phyloP scores from a whole-genome alignment of 208 protist species.

The Acanthamoeba healyi region DNA sequence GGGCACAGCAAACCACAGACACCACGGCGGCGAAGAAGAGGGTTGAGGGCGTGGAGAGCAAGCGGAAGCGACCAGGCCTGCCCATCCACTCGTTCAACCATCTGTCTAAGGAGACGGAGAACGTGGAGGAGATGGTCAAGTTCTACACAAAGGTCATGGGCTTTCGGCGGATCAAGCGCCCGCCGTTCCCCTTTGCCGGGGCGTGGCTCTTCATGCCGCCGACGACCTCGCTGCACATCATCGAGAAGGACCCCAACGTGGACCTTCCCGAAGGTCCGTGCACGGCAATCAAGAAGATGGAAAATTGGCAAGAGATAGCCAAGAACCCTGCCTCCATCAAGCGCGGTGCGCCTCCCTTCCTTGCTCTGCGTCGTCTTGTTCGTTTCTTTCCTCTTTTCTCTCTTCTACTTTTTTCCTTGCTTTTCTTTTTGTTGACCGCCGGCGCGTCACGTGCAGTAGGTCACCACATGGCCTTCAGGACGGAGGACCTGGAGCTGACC shows the following conservation, averaged over 20 bases:
- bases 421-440: not conserved
- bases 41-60: not conserved
- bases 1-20: no score
- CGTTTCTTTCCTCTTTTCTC: not conserved
- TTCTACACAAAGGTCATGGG: slow-evolving; percentile 56
- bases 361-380: no score
- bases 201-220: slow-evolving; percentile 60
- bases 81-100: slow-evolving; percentile 59
- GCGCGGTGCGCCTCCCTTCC: not conserved
- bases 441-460: not conserved
- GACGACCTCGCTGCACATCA: slow-evolving; percentile 4
- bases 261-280: slow-evolving; percentile 31
- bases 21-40: no score
- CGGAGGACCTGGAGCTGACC: not conserved
- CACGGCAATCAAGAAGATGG: slow-evolving; percentile 11
- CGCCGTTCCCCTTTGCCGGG: slow-evolving; percentile 20
- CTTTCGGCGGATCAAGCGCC: slow-evolving; percentile 17
- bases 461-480: slow-evolving; percentile 44
- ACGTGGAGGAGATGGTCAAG: not conserved
- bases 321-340: slow-evolving; percentile 38
- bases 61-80: not conserved
- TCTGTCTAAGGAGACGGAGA: slow-evolving; percentile 21
- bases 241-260: slow-evolving; percentile 24
- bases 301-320: slow-evolving; percentile 23
- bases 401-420: not conserved